Evolutionary conservation across 371 early-diverging fungal genomes (phyloP).

Genomic region (Catenaria anguillulae): DNA sequence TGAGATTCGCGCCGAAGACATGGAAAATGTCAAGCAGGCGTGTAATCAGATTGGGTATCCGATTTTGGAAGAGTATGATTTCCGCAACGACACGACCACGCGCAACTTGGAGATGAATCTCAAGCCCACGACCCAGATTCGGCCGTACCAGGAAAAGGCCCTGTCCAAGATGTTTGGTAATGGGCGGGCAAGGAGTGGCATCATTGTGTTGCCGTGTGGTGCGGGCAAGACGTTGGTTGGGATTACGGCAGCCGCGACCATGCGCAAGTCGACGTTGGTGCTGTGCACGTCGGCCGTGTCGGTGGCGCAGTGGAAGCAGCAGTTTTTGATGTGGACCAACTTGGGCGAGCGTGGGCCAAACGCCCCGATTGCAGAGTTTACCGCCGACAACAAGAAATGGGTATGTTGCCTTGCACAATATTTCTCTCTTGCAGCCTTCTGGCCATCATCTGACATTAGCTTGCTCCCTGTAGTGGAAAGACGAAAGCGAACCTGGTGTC

Average conservation of each 20-base stretch:
- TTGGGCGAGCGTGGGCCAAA: slow-evolving; percentile 51
- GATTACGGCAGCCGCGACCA: slow-evolving; percentile 97
- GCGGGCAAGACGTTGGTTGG: slow-evolving; percentile 99
- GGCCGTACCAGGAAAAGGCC: slow-evolving; percentile 98
- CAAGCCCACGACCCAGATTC: slow-evolving; percentile 87
- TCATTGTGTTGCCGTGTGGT: slow-evolving; percentile 98
- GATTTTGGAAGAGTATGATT: slow-evolving; percentile 98
- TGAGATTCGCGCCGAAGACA: slow-evolving; percentile 62
- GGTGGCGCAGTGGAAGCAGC: slow-evolving; percentile 98
- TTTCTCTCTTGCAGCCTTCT: slow-evolving; percentile 5
- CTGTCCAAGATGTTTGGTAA: slow-evolving; percentile 99
- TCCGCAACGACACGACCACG: slow-evolving; percentile 76
- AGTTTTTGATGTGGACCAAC: slow-evolving; percentile 91
- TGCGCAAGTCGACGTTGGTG: slow-evolving; percentile 92
- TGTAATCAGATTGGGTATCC: slow-evolving; percentile 96
- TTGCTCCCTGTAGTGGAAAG: slow-evolving; percentile 23
- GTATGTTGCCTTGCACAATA: slow-evolving; percentile 17
- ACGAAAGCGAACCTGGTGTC: slow-evolving; percentile 74
- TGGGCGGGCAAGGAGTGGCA: slow-evolving; percentile 95
- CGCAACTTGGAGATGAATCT: slow-evolving; percentile 88
- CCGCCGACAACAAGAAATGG: slow-evolving; percentile 89
- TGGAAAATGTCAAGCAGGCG: slow-evolving; percentile 81
- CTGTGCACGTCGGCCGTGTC: slow-evolving; percentile 96
- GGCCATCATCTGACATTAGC: neutral
- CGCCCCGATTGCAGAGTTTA: slow-evolving; percentile 83